Evolutionary conservation across 129 eudicot genomes (phyloP), one percentile per base, ranked within the genome.

Genomic region (Calendula officinalis): DNA sequence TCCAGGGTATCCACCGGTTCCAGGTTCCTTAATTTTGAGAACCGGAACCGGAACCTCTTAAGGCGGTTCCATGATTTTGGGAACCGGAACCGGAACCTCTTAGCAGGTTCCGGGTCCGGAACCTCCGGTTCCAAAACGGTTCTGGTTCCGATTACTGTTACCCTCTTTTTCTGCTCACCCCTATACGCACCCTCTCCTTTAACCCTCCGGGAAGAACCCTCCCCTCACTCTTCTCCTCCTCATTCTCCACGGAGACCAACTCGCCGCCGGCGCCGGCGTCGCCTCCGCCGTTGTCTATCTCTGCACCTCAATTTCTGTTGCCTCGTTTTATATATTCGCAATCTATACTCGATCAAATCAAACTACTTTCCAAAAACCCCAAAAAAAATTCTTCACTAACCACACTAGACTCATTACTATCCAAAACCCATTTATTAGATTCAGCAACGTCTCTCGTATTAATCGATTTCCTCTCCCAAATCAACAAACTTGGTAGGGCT

Each of bases 401-500:
- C 64, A 56, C 75, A 38, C 57, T 78, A 11, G 79, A 73, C 30
- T 68, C 72, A 33, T 22, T 74, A 8, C 40, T 73, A 37, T 2
- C 67, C 48, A 60, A 73, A 38, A 22, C 68, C 68, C 72, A 73
- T 9, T 14, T 49, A 1, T 48, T 78, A 7, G 64, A 73, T 49
- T 64, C 80, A 3, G 58, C 67, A 7, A 22, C 77, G n/a, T 77
- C 70, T 2, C 60, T 77, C 44, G 12, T 77, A 15, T 57, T 73
- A 45, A 45, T 68, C 36, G 76, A 81, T 34, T 60, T 7, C 57
- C 57, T 81, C n/a, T 64, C 68, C 34, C 62, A 45, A 60, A 50
- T 77, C 12, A 77, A 73, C 56, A 81, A 81, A 44, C 80, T 72
- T 39, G 69, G 64, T 4, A 68, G 82, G 17, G 46, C 66, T 30